Evolutionary conservation across 495 filamentous ascomycete genomes (phyloP).

Genomic region (Xylaria telfairii): DNA sequence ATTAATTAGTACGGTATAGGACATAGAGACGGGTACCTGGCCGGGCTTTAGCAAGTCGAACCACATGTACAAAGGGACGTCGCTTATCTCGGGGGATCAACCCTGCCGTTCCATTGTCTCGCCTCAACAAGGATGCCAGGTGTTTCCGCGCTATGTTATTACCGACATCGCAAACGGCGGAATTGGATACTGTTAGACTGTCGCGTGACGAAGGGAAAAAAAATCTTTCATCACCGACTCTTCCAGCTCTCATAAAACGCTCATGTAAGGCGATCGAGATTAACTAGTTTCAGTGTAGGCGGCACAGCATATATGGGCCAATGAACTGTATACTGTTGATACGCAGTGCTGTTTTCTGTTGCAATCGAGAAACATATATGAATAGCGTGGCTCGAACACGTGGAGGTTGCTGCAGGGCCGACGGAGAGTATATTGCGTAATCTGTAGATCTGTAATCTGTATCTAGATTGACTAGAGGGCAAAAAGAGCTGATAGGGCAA

Average conservation of each 20-base stretch:
- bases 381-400: neutral
- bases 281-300: neutral
- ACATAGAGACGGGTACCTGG: neutral
- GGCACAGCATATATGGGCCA: neutral
- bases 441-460: constrained; percentile 13
- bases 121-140: neutral
- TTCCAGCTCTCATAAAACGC: neutral
- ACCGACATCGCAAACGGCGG: neutral
- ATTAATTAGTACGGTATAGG: neutral
- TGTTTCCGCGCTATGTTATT: neutral
- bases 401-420: constrained; percentile 11
- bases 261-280: neutral
- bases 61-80: constrained; percentile 3
- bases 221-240: neutral
- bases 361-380: neutral
- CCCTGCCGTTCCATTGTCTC: constrained; percentile 10
- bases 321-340: neutral
- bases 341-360: neutral
- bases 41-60: neutral
- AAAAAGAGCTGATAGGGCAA: constrained; percentile 2
- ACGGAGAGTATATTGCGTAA: constrained; percentile 15
- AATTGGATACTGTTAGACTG: neutral
- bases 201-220: constrained; percentile 1
- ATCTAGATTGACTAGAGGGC: constrained; percentile 2
- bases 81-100: constrained; percentile 22